Base-by-base conservation (phyloP, 345 rosid genomes). In the Iberis pinnata region DNA sequence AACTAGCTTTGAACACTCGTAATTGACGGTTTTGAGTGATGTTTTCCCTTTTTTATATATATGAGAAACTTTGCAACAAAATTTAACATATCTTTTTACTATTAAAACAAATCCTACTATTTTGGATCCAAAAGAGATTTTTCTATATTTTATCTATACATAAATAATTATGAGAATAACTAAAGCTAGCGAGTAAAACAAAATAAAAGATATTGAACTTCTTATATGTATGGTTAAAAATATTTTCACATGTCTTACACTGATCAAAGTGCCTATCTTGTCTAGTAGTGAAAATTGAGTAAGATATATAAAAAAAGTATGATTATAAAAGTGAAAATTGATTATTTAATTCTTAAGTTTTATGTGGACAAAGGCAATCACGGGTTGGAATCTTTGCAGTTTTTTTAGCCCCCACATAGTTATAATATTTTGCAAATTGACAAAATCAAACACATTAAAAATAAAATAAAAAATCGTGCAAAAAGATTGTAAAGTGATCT, bases 301-400 rank as follows among this genome's bases (percentile, higher is more conserved):
- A n/a, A n/a, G n/a, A n/a, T 58, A 57, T 37, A 25, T 17, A 11
- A 19, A 18, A 38, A 4, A 2, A 14, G 19, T 27, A 18, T 59
- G 27, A 50, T 42, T 42, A 38, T 2, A 33, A 64, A 55, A 64
- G 49, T 39, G 15, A 39, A 55, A 13, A 22, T 2, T 36, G 25
- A 42, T 17, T 16, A 33, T 42, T 7, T 22, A 57, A 35, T 49
- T 18, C 46, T 20, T 36, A 0, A 31, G 53, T 41, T 47, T 41
- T 47, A 20, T 59, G 55, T 36, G 53, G 48, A 66, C 60, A 66
- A 58, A 57, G 53, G 60, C 54, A 58, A 58, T 66, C 70, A 66
- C 70, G 70, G 70, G 70, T 58, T 43, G 43, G 65, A 58, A 66
- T 66, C 65, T 66, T 66, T 49, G 18, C 36, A 12, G 64, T 35